phyloP scores from a whole-genome alignment of 202 grass and related monocot species.

The Schoenoplectus tabernaemontani region DNA sequence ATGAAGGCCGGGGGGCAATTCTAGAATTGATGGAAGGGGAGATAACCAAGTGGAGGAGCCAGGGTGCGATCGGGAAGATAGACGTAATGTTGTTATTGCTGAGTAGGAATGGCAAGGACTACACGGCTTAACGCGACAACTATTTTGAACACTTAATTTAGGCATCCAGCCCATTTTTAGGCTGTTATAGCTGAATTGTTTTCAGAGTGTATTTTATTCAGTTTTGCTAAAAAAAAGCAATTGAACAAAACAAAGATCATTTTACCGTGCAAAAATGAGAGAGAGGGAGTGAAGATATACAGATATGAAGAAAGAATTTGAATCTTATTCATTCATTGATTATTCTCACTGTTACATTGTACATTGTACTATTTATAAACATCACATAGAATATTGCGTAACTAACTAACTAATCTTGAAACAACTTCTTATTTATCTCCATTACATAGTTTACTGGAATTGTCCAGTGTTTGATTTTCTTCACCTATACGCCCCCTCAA shows the following conservation, averaged over 20 bases:
- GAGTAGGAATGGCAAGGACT: neutral
- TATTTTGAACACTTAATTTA: constrained; percentile 4
- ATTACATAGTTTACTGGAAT: too few relatives aligned
- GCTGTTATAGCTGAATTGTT: neutral
- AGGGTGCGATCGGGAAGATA: neutral
- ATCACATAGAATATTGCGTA: too few relatives aligned
- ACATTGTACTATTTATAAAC: too few relatives aligned
- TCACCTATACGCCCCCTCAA: too few relatives aligned
- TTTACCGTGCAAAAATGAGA: neutral
- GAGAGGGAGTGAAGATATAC: neutral
- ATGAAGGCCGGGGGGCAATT: neutral
- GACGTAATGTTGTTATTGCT: constrained; percentile 12
- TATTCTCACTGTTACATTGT: too few relatives aligned
- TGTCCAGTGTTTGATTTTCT: too few relatives aligned
- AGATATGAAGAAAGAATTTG: too few relatives aligned
- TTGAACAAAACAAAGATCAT: neutral
- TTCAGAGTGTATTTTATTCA: neutral
- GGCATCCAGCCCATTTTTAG: constrained; percentile 6
- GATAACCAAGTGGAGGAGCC: neutral
- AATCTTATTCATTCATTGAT: too few relatives aligned
- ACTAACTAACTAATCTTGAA: too few relatives aligned
- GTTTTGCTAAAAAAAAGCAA: constrained; percentile 13
- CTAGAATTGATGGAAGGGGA: neutral
- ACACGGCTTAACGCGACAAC: neutral
- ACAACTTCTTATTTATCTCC: too few relatives aligned